phyloP scores from a whole-genome alignment of 2,329 filamentous ascomycete genomes.

The Pseudogymnoascus sp. region DNA sequence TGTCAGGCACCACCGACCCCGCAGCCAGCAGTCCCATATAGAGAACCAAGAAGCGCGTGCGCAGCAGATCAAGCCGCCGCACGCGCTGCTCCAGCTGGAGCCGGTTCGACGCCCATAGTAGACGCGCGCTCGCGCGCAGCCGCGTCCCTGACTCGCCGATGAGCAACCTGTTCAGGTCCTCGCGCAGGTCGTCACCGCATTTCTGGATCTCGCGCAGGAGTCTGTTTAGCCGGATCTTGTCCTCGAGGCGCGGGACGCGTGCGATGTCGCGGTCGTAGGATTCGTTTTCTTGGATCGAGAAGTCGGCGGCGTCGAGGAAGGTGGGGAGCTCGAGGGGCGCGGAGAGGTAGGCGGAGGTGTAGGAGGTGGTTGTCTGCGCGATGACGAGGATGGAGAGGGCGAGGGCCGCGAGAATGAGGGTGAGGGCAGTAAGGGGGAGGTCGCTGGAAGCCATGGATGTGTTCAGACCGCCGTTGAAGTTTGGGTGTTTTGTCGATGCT shows the following conservation, averaged over 20 bases:
- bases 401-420: constrained; percentile 51
- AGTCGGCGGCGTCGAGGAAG: constrained; percentile 53
- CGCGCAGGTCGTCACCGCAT: constrained; percentile 51
- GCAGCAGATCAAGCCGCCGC: constrained; percentile 50
- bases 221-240: constrained; percentile 51
- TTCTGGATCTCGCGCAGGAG: constrained; percentile 55
- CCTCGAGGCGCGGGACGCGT: constrained; percentile 50
- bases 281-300: constrained; percentile 53
- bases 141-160: constrained; percentile 37
- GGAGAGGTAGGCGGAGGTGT: constrained; percentile 47
- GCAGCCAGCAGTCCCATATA: constrained; percentile 53
- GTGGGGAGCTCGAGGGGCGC: constrained; percentile 50
- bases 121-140: constrained; percentile 40
- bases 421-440: constrained; percentile 32
- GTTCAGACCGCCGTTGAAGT: background rate
- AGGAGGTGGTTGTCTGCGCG: constrained; percentile 43
- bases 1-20: constrained; percentile 18
- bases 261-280: constrained; percentile 53
- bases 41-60: constrained; percentile 57
- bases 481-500: background rate
- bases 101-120: constrained; percentile 52
- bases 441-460: constrained; percentile 40
- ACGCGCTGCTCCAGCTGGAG: constrained; percentile 48
- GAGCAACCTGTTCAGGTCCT: constrained; percentile 48
- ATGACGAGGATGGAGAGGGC: constrained; percentile 47